Base-by-base conservation (phyloP, 108 stramenopile species). In the Nitzschia sp. region DNA sequence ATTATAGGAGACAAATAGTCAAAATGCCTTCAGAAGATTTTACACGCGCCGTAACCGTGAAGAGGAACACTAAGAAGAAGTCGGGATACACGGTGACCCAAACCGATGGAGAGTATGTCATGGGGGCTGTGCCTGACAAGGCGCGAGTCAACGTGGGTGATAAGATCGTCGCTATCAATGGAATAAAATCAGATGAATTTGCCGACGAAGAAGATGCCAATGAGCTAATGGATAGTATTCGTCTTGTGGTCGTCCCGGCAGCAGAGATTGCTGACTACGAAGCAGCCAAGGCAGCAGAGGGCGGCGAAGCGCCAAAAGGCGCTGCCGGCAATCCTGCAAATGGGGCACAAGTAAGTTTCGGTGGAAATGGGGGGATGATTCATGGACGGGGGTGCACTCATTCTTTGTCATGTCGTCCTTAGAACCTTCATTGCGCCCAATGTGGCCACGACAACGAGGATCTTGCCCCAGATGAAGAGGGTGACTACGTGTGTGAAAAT, bases 41-140 rank as follows among this genome's bases (percentile, higher is more conserved):
- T 31, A 77, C 76, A 34, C 45, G 61, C 18, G 53, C 69, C 15
- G 55, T 64, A 2, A 54, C 53, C 13, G 42, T 77, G 19, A 64
- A 77, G 42, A 36, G 76, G n/a, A 70, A 54, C 46, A 53, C 69
- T 55, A 77, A 77, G 69, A 77, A 77, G 45, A 77, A 77, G 69
- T 77, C 76, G 9, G 69, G 76, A 25, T 77, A 77, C 34, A 42
- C 58, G 5, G 57, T 77, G 18, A 1, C 38, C 25, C 58, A 77
- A 53, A 24, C 73, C 0, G 76, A 65, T 49, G 69, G 45, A 24
- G 64, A 33, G 2, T 77, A 77, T 34, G 55, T 35, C 49, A 30
- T 77, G 24, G 68, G 36, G 24, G 54, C 42, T 3, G 53, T 54
- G 0, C 76, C 76, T 13, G 46, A 57, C 49, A 70, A 70, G 45